Conservation (phyloP, 176 grass and related monocot genomes). For the Oryza longistaminata region DNA sequence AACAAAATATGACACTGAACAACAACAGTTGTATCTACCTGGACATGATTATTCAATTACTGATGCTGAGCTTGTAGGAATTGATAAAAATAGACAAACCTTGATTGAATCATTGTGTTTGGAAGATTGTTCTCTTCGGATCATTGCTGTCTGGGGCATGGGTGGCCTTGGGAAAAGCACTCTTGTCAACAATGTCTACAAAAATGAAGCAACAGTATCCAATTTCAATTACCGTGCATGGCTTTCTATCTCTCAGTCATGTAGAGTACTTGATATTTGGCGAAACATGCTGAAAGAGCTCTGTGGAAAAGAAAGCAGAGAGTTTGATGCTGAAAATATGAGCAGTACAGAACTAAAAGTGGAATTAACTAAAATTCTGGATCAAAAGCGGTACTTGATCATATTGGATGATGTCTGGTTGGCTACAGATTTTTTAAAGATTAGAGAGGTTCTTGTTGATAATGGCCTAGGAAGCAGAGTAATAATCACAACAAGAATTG, state of each 20-base stretch:
- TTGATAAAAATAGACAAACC: conserved; percentile 29
- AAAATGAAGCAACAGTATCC: not conserved
- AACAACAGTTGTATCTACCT: not conserved
- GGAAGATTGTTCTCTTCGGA: not conserved
- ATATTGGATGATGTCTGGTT: conserved; percentile 50
- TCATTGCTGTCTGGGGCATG: conserved; percentile 58
- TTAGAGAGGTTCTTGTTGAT: conserved; percentile 10
- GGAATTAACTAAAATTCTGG: not conserved
- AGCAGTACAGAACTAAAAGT: not conserved
- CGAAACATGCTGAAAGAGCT: conserved; percentile 34
- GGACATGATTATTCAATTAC: conserved; percentile 9
- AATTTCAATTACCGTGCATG: conserved; percentile 19
- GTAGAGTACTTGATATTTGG: not conserved
- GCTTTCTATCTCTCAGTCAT: conserved; percentile 41
- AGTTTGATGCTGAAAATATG: not conserved
- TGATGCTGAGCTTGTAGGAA: conserved; percentile 45
- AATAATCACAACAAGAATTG: conserved; percentile 34
- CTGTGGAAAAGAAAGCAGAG: not conserved
- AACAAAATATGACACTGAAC: conserved; percentile 7
- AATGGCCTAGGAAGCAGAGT: conserved; percentile 27
- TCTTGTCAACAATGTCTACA: conserved; percentile 43
- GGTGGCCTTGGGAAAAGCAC: conserved; percentile 57
- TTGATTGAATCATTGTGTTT: conserved; percentile 24
- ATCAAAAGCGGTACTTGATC: conserved; percentile 17
- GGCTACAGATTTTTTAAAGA: not conserved